Percentiles rank a stretch among this genome's conserved stretches.
Conservation (phyloP, 1,284 basidiomycete species). For the Pterulicium gracile region DNA sequence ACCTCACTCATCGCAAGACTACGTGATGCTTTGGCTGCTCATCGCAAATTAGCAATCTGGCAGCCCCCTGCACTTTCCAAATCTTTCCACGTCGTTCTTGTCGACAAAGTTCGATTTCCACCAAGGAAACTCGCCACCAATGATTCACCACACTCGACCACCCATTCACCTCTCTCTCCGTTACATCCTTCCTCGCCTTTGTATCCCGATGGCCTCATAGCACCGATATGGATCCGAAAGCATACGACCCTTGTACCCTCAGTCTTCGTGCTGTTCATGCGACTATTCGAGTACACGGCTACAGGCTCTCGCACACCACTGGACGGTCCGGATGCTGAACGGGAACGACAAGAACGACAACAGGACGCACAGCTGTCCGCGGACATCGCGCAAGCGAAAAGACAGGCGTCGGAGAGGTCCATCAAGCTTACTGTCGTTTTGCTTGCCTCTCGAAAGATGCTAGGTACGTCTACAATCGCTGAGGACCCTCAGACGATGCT, state of each 20-base stretch:
- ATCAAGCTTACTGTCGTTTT: constrained; percentile 94
- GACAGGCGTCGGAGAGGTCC: constrained; percentile 69
- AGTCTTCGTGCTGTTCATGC: constrained; percentile 85
- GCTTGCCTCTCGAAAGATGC: constrained; percentile 76
- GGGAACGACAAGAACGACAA: constrained; percentile 57
- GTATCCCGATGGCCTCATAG: constrained; percentile 90
- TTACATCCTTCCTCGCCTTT: constrained; percentile 81
- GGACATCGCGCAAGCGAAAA: constrained; percentile 74
- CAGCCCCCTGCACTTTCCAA: constrained; percentile 50
- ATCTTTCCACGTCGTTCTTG: constrained; percentile 72
- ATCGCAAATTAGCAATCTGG: constrained; percentile 54
- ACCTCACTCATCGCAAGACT: constrained; percentile 39
- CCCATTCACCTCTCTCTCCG: constrained; percentile 86
- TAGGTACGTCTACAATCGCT: constrained; percentile 43
- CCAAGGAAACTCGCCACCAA: constrained; percentile 69
- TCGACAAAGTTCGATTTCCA: constrained; percentile 81
- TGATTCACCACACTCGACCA: constrained; percentile 35
- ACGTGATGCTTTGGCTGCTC: constrained; percentile 50
- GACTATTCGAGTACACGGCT: constrained; percentile 59
- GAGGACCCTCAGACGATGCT: background rate
- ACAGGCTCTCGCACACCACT: constrained; percentile 35
- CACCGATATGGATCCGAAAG: constrained; percentile 95
- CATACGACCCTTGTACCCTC: constrained; percentile 86
- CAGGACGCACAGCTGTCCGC: constrained; percentile 67
- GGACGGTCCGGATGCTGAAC: constrained; percentile 39